Evolutionary conservation across 176 grass and related monocot genomes (phyloP).

Genomic region (Rhynchospora pubera): DNA sequence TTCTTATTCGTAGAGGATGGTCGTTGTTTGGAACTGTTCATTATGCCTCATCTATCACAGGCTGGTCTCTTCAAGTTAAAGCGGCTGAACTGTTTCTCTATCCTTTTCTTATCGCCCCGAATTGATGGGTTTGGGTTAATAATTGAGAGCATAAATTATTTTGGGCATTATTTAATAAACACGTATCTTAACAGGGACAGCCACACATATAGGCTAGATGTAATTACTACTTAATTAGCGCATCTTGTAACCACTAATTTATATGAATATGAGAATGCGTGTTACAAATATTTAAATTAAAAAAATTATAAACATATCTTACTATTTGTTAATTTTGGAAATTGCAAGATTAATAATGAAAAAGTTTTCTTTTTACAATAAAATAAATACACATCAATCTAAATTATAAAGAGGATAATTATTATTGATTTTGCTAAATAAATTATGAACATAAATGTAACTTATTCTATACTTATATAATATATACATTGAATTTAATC

Average conservation of each 20-base stretch:
- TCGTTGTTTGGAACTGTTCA: not conserved
- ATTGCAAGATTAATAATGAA: too few species aligned
- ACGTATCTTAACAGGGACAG: not conserved
- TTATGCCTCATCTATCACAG: not conserved
- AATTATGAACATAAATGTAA: too few species aligned
- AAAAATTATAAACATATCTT: not conserved
- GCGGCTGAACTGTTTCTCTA: not conserved
- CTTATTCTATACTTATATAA: too few species aligned
- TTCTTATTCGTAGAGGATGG: not conserved
- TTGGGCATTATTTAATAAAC: not conserved
- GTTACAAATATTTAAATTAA: not conserved
- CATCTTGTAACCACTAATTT: too few species aligned
- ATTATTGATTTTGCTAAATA: not conserved
- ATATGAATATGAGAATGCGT: too few species aligned
- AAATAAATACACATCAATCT: not conserved
- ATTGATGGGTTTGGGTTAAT: not conserved
- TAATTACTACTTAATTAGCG: not conserved
- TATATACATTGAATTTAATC: too few species aligned
- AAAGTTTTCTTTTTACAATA: too few species aligned
- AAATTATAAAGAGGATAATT: not conserved
- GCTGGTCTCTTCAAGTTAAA: not conserved
- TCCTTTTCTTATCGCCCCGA: slow-evolving; percentile 1
- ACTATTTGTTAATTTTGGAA: not conserved
- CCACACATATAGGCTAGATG: not conserved
- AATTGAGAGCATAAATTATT: not conserved